A percentile compares a stretch with the other conserved stretches of the same genome.
These are phyloP conservation scores for Spinacia oleracea DNA, from an alignment of 179 eudicot species.

Conservation along the genomic window DNA sequence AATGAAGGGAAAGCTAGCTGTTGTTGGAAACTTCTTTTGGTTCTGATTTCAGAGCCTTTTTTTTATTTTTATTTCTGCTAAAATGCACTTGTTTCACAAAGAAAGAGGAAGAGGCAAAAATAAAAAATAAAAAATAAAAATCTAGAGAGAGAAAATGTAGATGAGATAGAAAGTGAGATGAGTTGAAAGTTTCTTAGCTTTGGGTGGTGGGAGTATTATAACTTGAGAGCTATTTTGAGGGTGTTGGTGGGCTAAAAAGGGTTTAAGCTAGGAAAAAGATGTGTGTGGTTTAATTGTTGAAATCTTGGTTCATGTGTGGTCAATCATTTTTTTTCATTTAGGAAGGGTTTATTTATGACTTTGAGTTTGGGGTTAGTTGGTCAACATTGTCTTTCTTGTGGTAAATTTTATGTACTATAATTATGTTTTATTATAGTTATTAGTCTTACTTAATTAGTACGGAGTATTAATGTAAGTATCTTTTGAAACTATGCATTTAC, in stretches of 20 bases:
- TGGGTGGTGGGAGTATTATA: not conserved
- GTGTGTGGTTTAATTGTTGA: constrained; percentile 26
- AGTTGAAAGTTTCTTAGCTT: constrained; percentile 8
- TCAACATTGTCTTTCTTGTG: not conserved
- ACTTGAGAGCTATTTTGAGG: not conserved
- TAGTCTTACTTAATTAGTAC: no score
- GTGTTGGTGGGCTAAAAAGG: constrained; percentile 16
- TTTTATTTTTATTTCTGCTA: constrained; percentile 19
- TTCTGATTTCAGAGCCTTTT: constrained; percentile 53
- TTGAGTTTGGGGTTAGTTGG: constrained; percentile 19
- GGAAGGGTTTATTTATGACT: constrained; percentile 11
- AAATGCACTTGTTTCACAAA: constrained; percentile 24
- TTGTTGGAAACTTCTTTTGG: constrained; percentile 55
- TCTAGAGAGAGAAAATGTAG: not conserved
- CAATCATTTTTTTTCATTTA: constrained; percentile 25
- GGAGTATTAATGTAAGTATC: not conserved
- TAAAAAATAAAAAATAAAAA: no score
- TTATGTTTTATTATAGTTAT: not conserved
- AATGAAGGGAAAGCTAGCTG: constrained; percentile 36
- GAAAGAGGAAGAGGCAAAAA: constrained; percentile 26
- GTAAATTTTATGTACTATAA: not conserved
- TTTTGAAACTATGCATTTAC: not conserved
- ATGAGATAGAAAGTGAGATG: constrained; percentile 13
- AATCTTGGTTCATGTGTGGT: constrained; percentile 28
- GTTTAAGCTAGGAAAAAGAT: not conserved